phyloP scores from a whole-genome alignment of 2,329 filamentous ascomycete genomes.

The Daldinia sp. region DNA sequence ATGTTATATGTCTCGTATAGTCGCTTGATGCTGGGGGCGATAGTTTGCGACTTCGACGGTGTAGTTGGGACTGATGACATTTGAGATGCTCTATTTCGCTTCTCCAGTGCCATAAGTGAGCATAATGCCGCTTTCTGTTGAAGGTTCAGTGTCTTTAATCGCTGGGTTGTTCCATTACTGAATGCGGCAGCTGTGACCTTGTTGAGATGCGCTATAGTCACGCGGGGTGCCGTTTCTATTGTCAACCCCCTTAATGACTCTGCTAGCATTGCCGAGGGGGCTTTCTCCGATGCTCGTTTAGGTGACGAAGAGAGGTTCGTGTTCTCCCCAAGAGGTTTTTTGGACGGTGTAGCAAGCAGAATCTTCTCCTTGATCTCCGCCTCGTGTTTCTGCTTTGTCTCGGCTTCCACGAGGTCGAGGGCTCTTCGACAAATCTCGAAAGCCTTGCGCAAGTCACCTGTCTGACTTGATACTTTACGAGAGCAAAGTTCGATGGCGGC shows the following conservation, averaged over 20 bases:
- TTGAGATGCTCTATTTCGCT: constrained; percentile 70
- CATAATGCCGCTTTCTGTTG: constrained; percentile 97
- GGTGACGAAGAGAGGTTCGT: constrained; percentile 74
- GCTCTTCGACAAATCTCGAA: constrained; percentile 94
- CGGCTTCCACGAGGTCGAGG: constrained; percentile 87
- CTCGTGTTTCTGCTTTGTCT: constrained; percentile 80
- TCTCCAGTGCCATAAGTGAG: constrained; percentile 87
- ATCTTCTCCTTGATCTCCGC: constrained; percentile 69
- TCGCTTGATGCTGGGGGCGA: constrained; percentile 83
- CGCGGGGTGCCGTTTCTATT: constrained; percentile 83
- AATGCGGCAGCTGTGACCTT: constrained; percentile 91
- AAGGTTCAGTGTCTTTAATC: constrained; percentile 88
- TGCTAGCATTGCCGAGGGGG: constrained; percentile 62
- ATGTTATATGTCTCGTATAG: constrained; percentile 86
- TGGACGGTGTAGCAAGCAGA: constrained; percentile 74
- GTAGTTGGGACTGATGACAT: constrained; percentile 59
- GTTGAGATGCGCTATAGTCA: constrained; percentile 90
- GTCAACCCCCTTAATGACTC: constrained; percentile 73
- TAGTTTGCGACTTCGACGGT: constrained; percentile 70
- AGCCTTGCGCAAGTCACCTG: constrained; percentile 92
- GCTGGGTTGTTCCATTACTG: constrained; percentile 86
- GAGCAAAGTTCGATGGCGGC: constrained; percentile 94
- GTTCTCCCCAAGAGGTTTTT: constrained; percentile 84
- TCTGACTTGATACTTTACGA: constrained; percentile 94
- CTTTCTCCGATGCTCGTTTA: constrained; percentile 55